Base-by-base conservation (phyloP, 768 basidiomycete species). In the Amanita jacksonii region DNA sequence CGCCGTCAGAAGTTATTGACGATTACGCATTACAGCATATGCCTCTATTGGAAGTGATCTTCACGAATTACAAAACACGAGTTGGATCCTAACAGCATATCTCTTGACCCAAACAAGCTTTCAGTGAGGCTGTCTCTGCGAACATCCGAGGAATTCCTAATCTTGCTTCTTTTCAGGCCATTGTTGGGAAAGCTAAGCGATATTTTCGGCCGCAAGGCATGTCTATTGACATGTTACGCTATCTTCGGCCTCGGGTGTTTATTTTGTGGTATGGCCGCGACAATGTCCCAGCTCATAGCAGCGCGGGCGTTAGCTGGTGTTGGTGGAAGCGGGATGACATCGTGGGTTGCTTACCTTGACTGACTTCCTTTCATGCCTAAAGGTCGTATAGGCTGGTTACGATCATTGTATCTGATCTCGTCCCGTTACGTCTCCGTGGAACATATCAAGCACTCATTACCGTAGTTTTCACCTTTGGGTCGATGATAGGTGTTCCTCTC, bases 391-490 rank as follows among this genome's bases (percentile, higher is more conserved):
- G 78, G 1, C 62, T 81, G 22, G 73, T 73, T 12, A 76, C 73
- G 43, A 82, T 84, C 44, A 72, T 82, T 28, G 69, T 82, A 59
- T 79, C 77, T 3, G 81, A 82, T 49, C 62, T 81, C 13, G 73
- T 81, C 1, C 77, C 80, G 0, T 62, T 82, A 36, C 68, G 79
- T 1, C 67, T 68, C 18, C 65, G 80, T 40, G 81, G 81, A 18
- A 81, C 77, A n/a, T 80, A 78, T 73, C 80, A 82, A 72, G 81
- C 77, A 1, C 56, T 82, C 8, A 57, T 76, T 3, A 82, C 80
- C 53, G 70, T 81, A 23, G 67, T 81, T 2, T 81, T 67, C 46
- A 73, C 78, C 0, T 57, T 64, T 12, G 81, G 81, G 8, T 74
- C 74, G 18, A 70, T 73, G 1, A 62, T 66, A 0, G 81, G 81